phyloP scores from a whole-genome alignment of 2,329 filamentous ascomycete genomes.

The Botrytis galanthina region DNA sequence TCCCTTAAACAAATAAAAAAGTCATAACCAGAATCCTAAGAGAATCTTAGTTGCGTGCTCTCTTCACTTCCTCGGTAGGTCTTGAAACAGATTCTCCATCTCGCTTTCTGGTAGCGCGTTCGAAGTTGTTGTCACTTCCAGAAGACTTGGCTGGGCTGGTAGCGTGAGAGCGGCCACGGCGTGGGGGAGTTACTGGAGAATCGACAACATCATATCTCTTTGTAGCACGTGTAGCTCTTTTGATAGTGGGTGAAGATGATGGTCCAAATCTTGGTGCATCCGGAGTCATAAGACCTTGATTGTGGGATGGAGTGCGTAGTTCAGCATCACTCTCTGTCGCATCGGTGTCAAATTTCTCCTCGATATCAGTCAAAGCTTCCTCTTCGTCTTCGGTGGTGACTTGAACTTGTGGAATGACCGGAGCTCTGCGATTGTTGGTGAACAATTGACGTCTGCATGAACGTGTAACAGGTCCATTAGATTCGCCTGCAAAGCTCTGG shows the following conservation, averaged over 20 bases:
- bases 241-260: slow-evolving; percentile 61
- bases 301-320: slow-evolving; percentile 8
- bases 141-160: slow-evolving; percentile 62
- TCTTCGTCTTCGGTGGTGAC: slow-evolving; percentile 58
- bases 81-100: slow-evolving; percentile 41
- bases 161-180: slow-evolving; percentile 23
- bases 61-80: slow-evolving; percentile 29
- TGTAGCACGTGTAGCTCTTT: slow-evolving; percentile 55
- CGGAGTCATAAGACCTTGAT: slow-evolving; percentile 48
- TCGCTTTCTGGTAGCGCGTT: slow-evolving; percentile 46
- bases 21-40: background rate
- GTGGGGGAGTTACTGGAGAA: slow-evolving; percentile 33
- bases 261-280: slow-evolving; percentile 56
- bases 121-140: slow-evolving; percentile 46
- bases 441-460: slow-evolving; percentile 40
- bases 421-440: slow-evolving; percentile 39
- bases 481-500: slow-evolving; percentile 38
- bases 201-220: slow-evolving; percentile 44
- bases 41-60: slow-evolving; percentile 8
- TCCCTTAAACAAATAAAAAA: slow-evolving; percentile 1
- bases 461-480: slow-evolving; percentile 55
- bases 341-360: slow-evolving; percentile 35
- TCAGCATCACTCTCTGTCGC: slow-evolving; percentile 13
- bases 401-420: slow-evolving; percentile 55
- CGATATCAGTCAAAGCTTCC: slow-evolving; percentile 52